Evolutionary conservation across 352 stramenopile genomes (phyloP).

Genomic region (Phytopythium ostracodes): DNA sequence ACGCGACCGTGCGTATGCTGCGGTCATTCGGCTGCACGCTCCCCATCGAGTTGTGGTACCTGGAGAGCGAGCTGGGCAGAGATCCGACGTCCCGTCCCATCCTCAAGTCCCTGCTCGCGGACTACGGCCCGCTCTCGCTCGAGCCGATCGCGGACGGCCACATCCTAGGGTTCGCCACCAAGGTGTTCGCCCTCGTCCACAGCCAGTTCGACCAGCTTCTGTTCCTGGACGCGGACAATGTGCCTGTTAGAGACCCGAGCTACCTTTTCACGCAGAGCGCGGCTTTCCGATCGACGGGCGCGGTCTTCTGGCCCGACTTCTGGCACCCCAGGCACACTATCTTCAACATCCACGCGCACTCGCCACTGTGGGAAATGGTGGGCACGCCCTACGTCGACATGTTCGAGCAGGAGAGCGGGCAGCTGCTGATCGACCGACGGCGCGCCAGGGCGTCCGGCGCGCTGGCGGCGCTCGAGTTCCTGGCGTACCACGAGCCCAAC

Average conservation of each 20-base stretch:
- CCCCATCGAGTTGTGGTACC: conserved; percentile 53
- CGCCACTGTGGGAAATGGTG: conserved; percentile 48
- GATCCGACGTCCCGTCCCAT: conserved; percentile 16
- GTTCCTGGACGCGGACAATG: conserved; percentile 62
- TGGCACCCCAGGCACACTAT: conserved; percentile 49
- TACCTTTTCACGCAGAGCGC: conserved; percentile 44
- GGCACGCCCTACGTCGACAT: conserved; percentile 46
- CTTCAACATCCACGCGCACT: conserved; percentile 51
- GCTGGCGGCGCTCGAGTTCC: conserved; percentile 22
- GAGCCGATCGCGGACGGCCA: conserved; percentile 18
- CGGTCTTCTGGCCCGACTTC: conserved; percentile 62
- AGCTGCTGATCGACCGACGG: conserved; percentile 44
- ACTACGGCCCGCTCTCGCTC: conserved; percentile 22
- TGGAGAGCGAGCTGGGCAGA: conserved; percentile 27
- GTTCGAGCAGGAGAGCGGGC: conserved; percentile 69
- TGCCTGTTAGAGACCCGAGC: conserved; percentile 46
- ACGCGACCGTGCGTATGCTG: conserved; percentile 33
- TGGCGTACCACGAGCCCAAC: conserved; percentile 36
- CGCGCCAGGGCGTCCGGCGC: conserved; percentile 23
- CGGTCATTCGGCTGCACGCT: conserved; percentile 29
- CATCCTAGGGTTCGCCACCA: conserved; percentile 28
- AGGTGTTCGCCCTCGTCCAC: conserved; percentile 47
- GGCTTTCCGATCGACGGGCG: conserved; percentile 32
- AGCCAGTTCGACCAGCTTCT: conserved; percentile 40
- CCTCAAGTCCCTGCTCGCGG: conserved; percentile 18